Conservation (phyloP, 805 yeast genomes). For the Ogataea zsoltii region DNA sequence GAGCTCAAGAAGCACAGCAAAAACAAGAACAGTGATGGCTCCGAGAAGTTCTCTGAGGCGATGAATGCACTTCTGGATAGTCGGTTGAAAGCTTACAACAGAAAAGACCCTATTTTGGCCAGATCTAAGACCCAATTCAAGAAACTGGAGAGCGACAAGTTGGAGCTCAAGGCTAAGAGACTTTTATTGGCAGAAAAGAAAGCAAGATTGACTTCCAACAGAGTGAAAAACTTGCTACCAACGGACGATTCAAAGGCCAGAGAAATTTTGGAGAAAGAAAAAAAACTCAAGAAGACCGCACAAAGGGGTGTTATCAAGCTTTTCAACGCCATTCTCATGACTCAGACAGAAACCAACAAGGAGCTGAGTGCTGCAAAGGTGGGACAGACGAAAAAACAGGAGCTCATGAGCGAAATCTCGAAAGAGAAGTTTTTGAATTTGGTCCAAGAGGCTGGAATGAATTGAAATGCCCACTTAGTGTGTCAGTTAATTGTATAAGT, state of each 20-base stretch:
- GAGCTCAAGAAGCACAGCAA: constrained; percentile 45
- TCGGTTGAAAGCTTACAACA: constrained; percentile 81
- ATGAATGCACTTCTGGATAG: constrained; percentile 83
- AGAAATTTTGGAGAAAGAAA: constrained; percentile 52
- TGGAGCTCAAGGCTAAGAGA: constrained; percentile 81
- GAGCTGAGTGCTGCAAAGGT: constrained; percentile 65
- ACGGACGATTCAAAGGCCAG: constrained; percentile 52
- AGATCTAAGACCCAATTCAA: constrained; percentile 70
- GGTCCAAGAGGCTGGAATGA: constrained; percentile 74
- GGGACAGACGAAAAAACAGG: constrained; percentile 51
- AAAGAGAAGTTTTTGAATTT: constrained; percentile 88
- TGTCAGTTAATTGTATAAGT: constrained; percentile 1
- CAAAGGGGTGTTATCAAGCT: constrained; percentile 36
- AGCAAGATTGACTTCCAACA: constrained; percentile 60
- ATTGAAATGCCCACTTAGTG: not conserved
- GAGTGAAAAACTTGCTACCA: constrained; percentile 71
- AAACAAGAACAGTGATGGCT: constrained; percentile 66
- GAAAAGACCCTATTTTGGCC: constrained; percentile 88
- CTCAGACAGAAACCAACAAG: constrained; percentile 72
- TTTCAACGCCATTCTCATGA: constrained; percentile 59
- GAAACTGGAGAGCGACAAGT: constrained; percentile 74
- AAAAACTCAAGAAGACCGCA: constrained; percentile 67
- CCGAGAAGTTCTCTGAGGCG: constrained; percentile 77
- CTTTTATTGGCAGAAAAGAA: constrained; percentile 71
- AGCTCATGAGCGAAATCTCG: constrained; percentile 73